Evolutionary conservation across 2,329 filamentous ascomycete species (phyloP).

Genomic region (Massarina eburnea): DNA sequence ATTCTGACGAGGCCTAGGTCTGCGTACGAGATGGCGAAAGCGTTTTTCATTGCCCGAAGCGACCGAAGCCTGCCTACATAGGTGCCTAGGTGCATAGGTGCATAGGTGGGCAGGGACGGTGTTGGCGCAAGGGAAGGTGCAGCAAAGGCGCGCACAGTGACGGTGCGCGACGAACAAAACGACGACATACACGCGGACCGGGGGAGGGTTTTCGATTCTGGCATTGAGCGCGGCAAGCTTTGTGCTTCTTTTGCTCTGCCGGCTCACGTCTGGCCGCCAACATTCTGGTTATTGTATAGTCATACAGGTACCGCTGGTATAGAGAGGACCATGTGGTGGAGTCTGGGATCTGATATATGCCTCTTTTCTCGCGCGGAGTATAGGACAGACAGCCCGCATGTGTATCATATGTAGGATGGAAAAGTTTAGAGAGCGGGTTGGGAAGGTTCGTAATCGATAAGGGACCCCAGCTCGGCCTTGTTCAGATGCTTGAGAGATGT

Average conservation of each 20-base stretch:
- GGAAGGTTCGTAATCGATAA: constrained; percentile 39
- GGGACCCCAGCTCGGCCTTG: constrained; percentile 16
- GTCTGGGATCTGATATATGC: constrained; percentile 25
- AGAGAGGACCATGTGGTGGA: constrained; percentile 29
- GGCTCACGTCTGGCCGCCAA: constrained; percentile 16
- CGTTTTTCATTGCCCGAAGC: constrained; percentile 60
- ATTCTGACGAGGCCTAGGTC: constrained; percentile 49
- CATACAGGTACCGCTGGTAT: constrained; percentile 27
- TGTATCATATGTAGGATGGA: constrained; percentile 34
- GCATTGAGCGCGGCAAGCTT: constrained; percentile 21
- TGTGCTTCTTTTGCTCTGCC: constrained; percentile 16
- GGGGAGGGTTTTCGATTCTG: constrained; percentile 13
- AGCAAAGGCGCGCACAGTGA: constrained; percentile 11
- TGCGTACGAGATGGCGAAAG: constrained; percentile 69
- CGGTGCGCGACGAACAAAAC: constrained; percentile 3
- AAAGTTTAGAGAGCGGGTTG: constrained; percentile 10
- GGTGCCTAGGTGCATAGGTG: constrained; percentile 1
- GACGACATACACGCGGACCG: constrained; percentile 17
- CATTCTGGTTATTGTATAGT: constrained; percentile 26
- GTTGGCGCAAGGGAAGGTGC: constrained; percentile 1
- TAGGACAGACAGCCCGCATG: constrained; percentile 20
- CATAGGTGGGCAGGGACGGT: neutral
- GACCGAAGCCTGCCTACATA: constrained; percentile 10
- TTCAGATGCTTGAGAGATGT: no score
- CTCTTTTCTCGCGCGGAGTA: constrained; percentile 24